Evolutionary conservation across 208 protist genomes (phyloP).

Genomic region (Kentomonas sorsogonicus): DNA sequence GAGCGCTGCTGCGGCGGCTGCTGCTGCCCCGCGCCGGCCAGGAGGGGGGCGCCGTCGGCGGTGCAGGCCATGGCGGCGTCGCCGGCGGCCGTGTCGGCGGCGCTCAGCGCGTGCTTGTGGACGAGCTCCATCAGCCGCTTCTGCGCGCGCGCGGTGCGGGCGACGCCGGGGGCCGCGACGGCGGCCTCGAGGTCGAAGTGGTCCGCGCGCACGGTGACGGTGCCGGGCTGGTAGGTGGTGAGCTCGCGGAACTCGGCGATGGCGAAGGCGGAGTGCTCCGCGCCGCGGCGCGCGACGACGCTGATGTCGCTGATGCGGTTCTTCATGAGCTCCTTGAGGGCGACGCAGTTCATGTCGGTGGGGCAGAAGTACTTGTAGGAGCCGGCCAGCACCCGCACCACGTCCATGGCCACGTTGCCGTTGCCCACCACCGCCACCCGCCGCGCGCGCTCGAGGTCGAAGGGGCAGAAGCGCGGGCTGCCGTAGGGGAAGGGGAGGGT

Average conservation of each 20-base stretch:
- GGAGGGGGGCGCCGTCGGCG: constrained; percentile 18
- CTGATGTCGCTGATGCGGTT: constrained; percentile 64
- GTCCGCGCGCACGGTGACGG: constrained; percentile 60
- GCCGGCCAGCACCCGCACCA: constrained; percentile 82
- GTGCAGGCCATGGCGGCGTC: constrained; percentile 14
- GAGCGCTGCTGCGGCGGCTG: background rate
- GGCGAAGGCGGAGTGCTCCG: constrained; percentile 89
- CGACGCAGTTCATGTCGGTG: constrained; percentile 90
- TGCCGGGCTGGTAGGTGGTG: constrained; percentile 53
- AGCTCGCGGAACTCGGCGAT: constrained; percentile 96
- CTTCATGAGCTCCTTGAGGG: constrained; percentile 71
- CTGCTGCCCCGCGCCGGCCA: constrained; percentile 8
- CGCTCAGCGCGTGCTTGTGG: constrained; percentile 22
- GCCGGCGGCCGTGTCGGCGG: constrained; percentile 16
- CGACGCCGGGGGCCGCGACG: constrained; percentile 17
- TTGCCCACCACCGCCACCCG: constrained; percentile 84
- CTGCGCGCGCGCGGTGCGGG: constrained; percentile 51
- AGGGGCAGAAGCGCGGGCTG: constrained; percentile 67
- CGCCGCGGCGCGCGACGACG: constrained; percentile 87
- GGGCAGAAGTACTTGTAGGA: constrained; percentile 64
- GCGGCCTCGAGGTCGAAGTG: constrained; percentile 53
- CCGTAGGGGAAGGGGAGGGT: constrained; percentile 86
- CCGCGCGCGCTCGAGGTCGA: constrained; percentile 40
- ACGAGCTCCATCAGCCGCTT: constrained; percentile 83
- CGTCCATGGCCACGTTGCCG: constrained; percentile 96